phyloP scores from a whole-genome alignment of 106 monocot species.

The Posidonia australis region DNA sequence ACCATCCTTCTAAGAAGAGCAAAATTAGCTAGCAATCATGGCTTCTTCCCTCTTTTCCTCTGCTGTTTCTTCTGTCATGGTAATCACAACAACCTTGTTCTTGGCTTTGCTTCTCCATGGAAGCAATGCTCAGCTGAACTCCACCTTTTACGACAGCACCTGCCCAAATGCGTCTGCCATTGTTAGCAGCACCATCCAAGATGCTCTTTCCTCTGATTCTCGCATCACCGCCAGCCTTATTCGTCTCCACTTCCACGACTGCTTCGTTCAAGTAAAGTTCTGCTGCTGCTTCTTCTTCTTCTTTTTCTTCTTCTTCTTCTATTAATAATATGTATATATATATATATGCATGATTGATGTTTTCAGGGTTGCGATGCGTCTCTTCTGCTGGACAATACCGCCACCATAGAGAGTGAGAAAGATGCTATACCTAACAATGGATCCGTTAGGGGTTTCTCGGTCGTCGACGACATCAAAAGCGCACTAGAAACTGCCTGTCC shows the following conservation, averaged over 20 bases:
- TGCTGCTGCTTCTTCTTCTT: neutral
- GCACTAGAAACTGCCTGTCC: slow-evolving; percentile 1
- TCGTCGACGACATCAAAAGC: slow-evolving; percentile 21
- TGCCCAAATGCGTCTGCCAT: neutral
- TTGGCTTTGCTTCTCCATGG: no score
- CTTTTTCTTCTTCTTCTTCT: neutral
- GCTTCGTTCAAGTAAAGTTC: slow-evolving; percentile 52
- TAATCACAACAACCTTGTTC: no score
- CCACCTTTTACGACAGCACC: slow-evolving; percentile 2
- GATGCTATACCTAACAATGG: slow-evolving; percentile 4
- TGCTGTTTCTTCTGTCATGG: no score
- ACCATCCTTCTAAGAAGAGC: no score
- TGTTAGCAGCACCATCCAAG: neutral
- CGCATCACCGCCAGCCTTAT: slow-evolving; percentile 74
- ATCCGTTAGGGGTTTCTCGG: slow-evolving; percentile 11
- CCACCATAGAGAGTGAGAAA: slow-evolving; percentile 9
- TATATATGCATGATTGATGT: neutral
- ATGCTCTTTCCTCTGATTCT: neutral
- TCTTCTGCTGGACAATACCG: slow-evolving; percentile 7
- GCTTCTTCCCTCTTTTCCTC: no score
- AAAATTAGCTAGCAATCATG: no score
- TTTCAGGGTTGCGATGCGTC: slow-evolving; percentile 21
- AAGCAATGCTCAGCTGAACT: neutral
- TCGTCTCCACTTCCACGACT: slow-evolving; percentile 87
- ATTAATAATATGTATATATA: neutral